These are phyloP conservation scores for Xylariales sp. DNA, from an alignment of 2,329 filamentous ascomycete species.

Conservation along the genomic window DNA sequence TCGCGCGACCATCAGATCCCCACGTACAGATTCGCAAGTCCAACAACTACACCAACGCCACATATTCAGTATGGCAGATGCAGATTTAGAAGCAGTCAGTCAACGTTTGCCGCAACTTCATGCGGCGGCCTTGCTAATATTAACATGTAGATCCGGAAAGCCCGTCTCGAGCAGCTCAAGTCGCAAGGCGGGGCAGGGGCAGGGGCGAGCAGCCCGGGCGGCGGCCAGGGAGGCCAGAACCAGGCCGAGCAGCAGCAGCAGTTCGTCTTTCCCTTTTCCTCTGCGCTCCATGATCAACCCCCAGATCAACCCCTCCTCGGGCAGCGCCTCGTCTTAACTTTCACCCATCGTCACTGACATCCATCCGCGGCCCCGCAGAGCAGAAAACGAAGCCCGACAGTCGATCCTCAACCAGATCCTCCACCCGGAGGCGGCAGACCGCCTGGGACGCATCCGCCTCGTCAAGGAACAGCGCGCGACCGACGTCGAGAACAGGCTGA, in stretches of 20 bases:
- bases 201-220: constrained; percentile 40
- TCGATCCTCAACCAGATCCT: constrained; percentile 88
- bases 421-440: constrained; percentile 86
- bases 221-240: constrained; percentile 39
- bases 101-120: neutral
- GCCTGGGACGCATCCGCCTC: constrained; percentile 87
- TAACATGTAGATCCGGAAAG: constrained; percentile 72
- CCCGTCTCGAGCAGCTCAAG: constrained; percentile 90
- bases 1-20: neutral
- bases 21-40: neutral
- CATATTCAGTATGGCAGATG: constrained; percentile 52
- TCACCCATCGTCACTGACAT: no score
- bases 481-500: constrained; percentile 88
- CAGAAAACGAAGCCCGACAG: constrained; percentile 62
- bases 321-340: no score
- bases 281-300: no score
- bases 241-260: constrained; percentile 57
- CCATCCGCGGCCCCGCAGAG: neutral
- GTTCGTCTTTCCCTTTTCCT: constrained; percentile 42
- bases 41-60: neutral
- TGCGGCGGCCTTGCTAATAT: no score
- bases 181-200: constrained; percentile 54
- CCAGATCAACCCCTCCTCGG: no score
- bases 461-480: constrained; percentile 89
- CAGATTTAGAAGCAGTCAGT: constrained; percentile 58